These are phyloP conservation scores for Mentha longifolia DNA, from an alignment of 257 asterid genomes.

Conservation along the genomic window DNA sequence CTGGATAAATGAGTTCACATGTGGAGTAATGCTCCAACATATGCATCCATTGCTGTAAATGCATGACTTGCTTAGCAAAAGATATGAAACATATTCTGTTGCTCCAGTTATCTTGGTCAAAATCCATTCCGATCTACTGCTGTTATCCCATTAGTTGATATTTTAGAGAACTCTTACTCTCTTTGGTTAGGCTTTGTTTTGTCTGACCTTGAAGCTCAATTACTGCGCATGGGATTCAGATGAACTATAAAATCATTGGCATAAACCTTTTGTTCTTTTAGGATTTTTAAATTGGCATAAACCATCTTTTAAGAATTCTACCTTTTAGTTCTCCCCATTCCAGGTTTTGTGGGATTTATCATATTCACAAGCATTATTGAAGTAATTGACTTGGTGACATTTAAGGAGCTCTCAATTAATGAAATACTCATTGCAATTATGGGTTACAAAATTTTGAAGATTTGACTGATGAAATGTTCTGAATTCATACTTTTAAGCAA, in stretches of 20 bases:
- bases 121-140: not conserved
- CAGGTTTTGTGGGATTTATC: not conserved
- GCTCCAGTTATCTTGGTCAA: not conserved
- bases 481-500: not conserved
- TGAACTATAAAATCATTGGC: not conserved
- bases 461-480: constrained; percentile 14
- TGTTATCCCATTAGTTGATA: too few species aligned
- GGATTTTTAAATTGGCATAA: not conserved
- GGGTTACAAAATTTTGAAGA: not conserved
- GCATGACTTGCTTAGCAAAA: not conserved
- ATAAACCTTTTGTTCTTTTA: not conserved
- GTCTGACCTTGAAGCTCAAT: not conserved
- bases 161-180: too few species aligned
- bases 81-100: not conserved
- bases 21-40: too few species aligned
- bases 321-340: too few species aligned
- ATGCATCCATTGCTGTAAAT: not conserved
- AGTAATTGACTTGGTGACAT: not conserved
- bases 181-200: too few species aligned
- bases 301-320: too few species aligned
- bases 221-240: not conserved
- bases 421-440: constrained; percentile 9
- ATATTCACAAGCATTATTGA: constrained; percentile 8
- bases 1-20: too few species aligned
- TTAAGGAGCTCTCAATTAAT: not conserved